phyloP scores from a whole-genome alignment of 257 asterid species.

The Solanum paucissectum region DNA sequence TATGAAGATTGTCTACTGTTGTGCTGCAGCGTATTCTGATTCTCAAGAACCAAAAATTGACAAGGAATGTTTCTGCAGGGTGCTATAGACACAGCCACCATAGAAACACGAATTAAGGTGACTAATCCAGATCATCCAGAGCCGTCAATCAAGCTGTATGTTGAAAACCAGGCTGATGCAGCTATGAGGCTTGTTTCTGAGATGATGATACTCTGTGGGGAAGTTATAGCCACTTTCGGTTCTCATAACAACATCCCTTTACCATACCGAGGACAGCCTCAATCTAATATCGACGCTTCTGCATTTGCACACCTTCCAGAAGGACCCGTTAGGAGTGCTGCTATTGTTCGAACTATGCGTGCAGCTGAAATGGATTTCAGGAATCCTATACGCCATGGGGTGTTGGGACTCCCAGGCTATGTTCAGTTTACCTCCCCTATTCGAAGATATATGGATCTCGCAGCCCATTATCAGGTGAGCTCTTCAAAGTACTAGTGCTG shows the following conservation, averaged over 20 bases:
- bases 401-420: constrained; percentile 92
- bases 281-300: constrained; percentile 69
- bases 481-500: neutral
- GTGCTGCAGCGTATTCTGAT: neutral
- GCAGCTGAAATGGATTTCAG: constrained; percentile 97
- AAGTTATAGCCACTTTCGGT: constrained; percentile 85
- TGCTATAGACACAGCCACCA: constrained; percentile 66
- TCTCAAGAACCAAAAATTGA: constrained; percentile 2
- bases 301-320: constrained; percentile 89
- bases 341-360: constrained; percentile 69
- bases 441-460: constrained; percentile 89
- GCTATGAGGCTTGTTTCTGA: constrained; percentile 96
- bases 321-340: constrained; percentile 91
- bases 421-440: constrained; percentile 98
- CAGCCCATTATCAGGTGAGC: constrained; percentile 88
- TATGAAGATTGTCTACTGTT: neutral
- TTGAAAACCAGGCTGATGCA: constrained; percentile 85
- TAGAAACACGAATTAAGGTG: constrained; percentile 79
- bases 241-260: constrained; percentile 58
- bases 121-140: constrained; percentile 84
- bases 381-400: constrained; percentile 88
- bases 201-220: constrained; percentile 99
- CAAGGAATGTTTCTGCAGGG: constrained; percentile 45
- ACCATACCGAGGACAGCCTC: constrained; percentile 96
- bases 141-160: constrained; percentile 78